Conservation (phyloP, 2,329 filamentous ascomycete genomes). For the Aspergillus pseudoglaucus region DNA sequence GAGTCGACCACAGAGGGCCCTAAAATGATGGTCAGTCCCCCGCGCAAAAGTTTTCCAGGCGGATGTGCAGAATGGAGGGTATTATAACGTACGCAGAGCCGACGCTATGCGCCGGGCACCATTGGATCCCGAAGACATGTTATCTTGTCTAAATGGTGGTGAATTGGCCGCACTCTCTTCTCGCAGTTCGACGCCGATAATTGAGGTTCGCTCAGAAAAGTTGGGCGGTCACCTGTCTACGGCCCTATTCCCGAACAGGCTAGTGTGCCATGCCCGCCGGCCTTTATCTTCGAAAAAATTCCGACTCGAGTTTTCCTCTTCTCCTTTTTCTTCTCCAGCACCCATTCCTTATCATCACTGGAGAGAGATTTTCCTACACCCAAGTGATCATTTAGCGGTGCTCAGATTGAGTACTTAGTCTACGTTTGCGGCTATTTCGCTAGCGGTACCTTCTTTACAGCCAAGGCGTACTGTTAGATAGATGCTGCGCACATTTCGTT, state of each 20-base stretch:
- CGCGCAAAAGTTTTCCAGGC: background rate
- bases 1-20: conserved; percentile 34
- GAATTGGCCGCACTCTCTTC: conserved; percentile 12
- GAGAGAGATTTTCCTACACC: conserved; percentile 59
- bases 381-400: conserved; percentile 89
- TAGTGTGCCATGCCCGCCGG: conserved; percentile 14
- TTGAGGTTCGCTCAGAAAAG: conserved; percentile 27
- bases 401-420: conserved; percentile 60
- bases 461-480: conserved; percentile 95
- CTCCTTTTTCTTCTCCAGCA: conserved; percentile 52
- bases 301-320: conserved; percentile 19
- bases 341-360: conserved; percentile 94
- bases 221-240: conserved; percentile 29
- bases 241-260: conserved; percentile 20
- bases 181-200: conserved; percentile 11
- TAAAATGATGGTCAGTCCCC: conserved; percentile 14
- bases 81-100: conserved; percentile 30
- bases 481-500: conserved; percentile 68
- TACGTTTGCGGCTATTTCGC: conserved; percentile 76
- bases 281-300: conserved; percentile 14
- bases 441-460: conserved; percentile 76
- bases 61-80: background rate
- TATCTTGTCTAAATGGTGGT: conserved; percentile 13
- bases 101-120: conserved; percentile 35
- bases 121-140: conserved; percentile 35